Evolutionary conservation across 2,329 filamentous ascomycete species (phyloP).

Genomic region (Lasiodiplodia sp.): DNA sequence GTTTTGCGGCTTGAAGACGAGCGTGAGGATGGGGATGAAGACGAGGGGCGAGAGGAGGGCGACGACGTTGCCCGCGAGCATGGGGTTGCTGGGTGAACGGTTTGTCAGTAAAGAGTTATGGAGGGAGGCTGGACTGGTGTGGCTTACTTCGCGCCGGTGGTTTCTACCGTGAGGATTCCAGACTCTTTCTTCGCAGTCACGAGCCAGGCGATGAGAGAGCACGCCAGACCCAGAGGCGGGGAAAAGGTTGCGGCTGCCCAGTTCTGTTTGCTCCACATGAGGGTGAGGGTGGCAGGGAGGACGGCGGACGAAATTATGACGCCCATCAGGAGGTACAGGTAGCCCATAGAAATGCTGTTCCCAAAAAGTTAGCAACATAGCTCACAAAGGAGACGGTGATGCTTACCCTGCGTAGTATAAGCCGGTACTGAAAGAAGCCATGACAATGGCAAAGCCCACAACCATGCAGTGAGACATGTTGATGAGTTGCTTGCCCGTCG

Average conservation of each 20-base stretch:
- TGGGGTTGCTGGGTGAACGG: conserved; percentile 56
- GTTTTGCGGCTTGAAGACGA: conserved; percentile 71
- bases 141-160: conserved; percentile 67
- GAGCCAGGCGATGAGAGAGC: conserved; percentile 77
- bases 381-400: conserved; percentile 32
- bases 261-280: conserved; percentile 83
- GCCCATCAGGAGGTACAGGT: conserved; percentile 89
- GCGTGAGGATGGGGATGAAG: conserved; percentile 78
- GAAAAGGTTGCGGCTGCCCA: conserved; percentile 74
- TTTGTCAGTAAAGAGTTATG: neutral
- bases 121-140: conserved; percentile 43
- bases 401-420: conserved; percentile 52
- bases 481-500: conserved; percentile 78
- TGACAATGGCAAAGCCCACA: conserved; percentile 76
- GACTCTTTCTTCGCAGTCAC: conserved; percentile 76
- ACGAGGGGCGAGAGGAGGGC: conserved; percentile 79
- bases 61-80: conserved; percentile 86
- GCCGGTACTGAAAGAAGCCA: conserved; percentile 79
- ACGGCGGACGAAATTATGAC: conserved; percentile 88
- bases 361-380: conserved; percentile 44
- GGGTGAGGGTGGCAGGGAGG: conserved; percentile 78
- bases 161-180: conserved; percentile 72
- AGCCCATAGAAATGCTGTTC: conserved; percentile 77
- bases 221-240: conserved; percentile 72
- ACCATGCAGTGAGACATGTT: conserved; percentile 79